phyloP scores from a whole-genome alignment of 2,329 filamentous ascomycete genomes.

The Tolypocladium capitatum region DNA sequence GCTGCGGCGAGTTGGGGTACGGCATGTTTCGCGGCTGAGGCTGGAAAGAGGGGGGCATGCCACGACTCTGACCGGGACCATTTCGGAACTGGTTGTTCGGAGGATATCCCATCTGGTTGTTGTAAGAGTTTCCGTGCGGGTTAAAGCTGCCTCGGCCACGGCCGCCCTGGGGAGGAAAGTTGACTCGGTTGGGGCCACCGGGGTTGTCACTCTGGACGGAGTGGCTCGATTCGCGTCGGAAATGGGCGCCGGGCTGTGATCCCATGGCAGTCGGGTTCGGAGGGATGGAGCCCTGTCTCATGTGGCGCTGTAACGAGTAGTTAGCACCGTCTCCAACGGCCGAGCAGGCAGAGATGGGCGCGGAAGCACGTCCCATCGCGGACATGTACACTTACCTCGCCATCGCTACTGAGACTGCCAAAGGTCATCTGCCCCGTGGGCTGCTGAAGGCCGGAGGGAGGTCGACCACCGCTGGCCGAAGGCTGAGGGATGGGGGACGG shows the following conservation, averaged over 20 bases:
- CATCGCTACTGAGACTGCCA: constrained; percentile 70
- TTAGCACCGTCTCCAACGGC: neutral
- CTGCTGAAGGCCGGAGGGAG: constrained; percentile 61
- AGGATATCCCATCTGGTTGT: constrained; percentile 30
- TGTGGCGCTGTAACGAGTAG: constrained; percentile 41
- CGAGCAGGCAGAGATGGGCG: neutral
- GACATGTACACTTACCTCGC: constrained; percentile 52
- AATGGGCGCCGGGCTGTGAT: constrained; percentile 55
- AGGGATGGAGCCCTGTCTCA: constrained; percentile 51
- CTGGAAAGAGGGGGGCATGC: constrained; percentile 35
- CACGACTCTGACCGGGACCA: constrained; percentile 34
- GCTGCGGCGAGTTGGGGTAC: constrained; percentile 50
- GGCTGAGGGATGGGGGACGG: constrained; percentile 90
- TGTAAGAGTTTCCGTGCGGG: constrained; percentile 28
- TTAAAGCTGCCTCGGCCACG: constrained; percentile 37
- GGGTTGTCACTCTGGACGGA: constrained; percentile 47
- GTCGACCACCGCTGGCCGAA: constrained; percentile 70
- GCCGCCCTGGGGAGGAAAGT: constrained; percentile 33
- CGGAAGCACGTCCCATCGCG: neutral
- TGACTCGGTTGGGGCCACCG: constrained; percentile 40
- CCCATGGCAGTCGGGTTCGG: constrained; percentile 48
- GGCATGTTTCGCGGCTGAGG: constrained; percentile 31
- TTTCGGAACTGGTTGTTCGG: constrained; percentile 29
- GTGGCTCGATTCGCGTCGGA: constrained; percentile 76
- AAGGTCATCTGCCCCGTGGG: constrained; percentile 61